Conservation (phyloP, 2,329 filamentous ascomycete genomes). For the Orbilia oligospora region DNA sequence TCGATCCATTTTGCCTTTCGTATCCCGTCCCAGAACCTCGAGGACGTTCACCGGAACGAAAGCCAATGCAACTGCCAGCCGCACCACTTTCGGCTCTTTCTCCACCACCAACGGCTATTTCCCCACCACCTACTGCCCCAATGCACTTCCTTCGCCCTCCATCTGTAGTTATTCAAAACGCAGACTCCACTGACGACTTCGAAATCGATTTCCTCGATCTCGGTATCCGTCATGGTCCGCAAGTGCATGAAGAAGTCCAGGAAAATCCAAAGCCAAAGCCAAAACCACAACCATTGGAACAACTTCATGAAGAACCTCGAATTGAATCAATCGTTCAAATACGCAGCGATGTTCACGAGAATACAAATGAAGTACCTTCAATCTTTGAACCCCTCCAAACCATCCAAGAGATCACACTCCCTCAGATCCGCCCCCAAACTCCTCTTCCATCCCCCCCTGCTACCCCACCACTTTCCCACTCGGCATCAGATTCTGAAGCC, state of each 20-base stretch:
- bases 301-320: constrained; percentile 11
- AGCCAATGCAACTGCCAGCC: constrained; percentile 22
- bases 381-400: constrained; percentile 17
- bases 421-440: constrained; percentile 26
- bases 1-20: constrained; percentile 22
- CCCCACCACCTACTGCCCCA: constrained; percentile 1
- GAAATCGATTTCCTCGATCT: constrained; percentile 18
- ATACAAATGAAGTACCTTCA: constrained; percentile 15
- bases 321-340: not conserved
- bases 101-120: constrained; percentile 18
- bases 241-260: constrained; percentile 5
- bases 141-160: constrained; percentile 17
- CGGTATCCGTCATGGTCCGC: constrained; percentile 5
- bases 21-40: constrained; percentile 16
- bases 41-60: constrained; percentile 47
- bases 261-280: constrained; percentile 22
- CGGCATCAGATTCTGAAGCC: constrained; percentile 32
- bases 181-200: constrained; percentile 17
- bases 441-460: constrained; percentile 38
- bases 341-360: constrained; percentile 3
- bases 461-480: constrained; percentile 46
- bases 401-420: not conserved
- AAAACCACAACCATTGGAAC: constrained; percentile 5
- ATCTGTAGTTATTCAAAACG: constrained; percentile 16
- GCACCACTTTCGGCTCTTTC: constrained; percentile 4